A percentile compares a stretch with the other conserved stretches of the same genome.
Evolutionary conservation across 495 filamentous ascomycete genomes (phyloP).

Genomic region (Lasiosphaeria miniovina): DNA sequence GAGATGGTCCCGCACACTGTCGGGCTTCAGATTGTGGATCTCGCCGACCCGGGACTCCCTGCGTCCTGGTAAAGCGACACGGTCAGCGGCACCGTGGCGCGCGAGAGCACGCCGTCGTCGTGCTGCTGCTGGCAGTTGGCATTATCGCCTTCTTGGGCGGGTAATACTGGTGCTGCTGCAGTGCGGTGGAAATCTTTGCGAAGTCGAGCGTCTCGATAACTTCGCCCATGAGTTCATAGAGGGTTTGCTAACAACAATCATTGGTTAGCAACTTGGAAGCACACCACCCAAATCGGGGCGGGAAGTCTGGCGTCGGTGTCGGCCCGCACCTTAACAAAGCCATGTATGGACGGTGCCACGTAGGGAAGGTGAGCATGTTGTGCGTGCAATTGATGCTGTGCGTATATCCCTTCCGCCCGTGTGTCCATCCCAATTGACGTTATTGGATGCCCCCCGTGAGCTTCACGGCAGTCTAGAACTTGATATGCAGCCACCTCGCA

Average conservation of each 20-base stretch:
- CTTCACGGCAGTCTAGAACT: no score
- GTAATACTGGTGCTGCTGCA: neutral
- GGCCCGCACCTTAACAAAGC: constrained; percentile 31
- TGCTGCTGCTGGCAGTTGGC: constrained; percentile 5
- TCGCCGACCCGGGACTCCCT: neutral
- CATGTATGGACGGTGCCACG: constrained; percentile 67
- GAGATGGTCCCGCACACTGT: neutral
- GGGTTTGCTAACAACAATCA: neutral
- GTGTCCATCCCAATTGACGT: no score
- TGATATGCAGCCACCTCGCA: no score
- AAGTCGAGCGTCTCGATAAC: neutral
- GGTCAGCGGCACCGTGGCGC: neutral
- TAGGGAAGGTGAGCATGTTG: constrained; percentile 57
- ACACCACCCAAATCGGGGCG: neutral
- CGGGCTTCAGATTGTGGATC: neutral
- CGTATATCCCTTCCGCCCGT: neutral
- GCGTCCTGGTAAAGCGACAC: constrained; percentile 3
- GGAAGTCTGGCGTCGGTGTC: neutral
- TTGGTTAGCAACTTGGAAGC: neutral
- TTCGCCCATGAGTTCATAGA: constrained; percentile 46
- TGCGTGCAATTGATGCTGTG: constrained; percentile 53
- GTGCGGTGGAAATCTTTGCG: neutral
- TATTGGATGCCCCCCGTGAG: no score
- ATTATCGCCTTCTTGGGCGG: neutral
- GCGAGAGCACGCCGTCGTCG: constrained; percentile 4